Base-by-base conservation (phyloP, 768 basidiomycete species). In the Piloderma croceum region DNA sequence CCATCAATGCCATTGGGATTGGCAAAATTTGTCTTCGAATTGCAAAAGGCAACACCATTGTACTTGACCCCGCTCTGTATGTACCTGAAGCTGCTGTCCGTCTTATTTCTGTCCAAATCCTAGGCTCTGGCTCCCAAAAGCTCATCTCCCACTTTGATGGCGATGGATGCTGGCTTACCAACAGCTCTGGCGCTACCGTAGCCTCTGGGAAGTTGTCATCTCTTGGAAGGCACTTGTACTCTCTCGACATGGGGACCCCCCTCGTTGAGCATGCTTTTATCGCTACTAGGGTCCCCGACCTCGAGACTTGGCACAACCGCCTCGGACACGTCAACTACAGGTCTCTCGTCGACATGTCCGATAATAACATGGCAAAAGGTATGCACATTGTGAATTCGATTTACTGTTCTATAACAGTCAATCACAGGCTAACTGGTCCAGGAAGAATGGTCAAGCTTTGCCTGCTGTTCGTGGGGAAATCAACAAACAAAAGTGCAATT, bases 261-360 rank as follows among this genome's bases (percentile, higher is more conserved):
- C 15, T 31, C 1, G 39, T 44, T 3, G 50, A 56, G 1, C 56
- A 54, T 15, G 46, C 56, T 1, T 32, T 54, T 25, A 5, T 44
- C 7, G 41, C 49, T 1, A 36, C 34, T 2, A 31, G 24, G 11
- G 3, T 34, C 1, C 34, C 50, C 3, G 41, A 39, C 12, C 27
- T 63, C 1, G 43, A 53, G 9, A 57, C 53, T 3, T 63, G 58
- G 61, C 60, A 63, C 37, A 34, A 36, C 22, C 44, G 45, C 24
- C 48, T 65, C 3, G 56, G 59, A 1, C 59, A 63, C 34, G 34
- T 53, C 20, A 61, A 53, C 38, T 59, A 55, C 35, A 51, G 50
- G 21, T 36, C 49, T 0, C 15, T 63, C 5, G 24, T 36, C 2
- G 51, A 54, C 6, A 52, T 59, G 49, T 55, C 54, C 1, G 34